A percentile compares a stretch with the other conserved stretches of the same genome.
phyloP scores from a whole-genome alignment of 768 basidiomycete genomes.

The Rhodotorula graminis region DNA sequence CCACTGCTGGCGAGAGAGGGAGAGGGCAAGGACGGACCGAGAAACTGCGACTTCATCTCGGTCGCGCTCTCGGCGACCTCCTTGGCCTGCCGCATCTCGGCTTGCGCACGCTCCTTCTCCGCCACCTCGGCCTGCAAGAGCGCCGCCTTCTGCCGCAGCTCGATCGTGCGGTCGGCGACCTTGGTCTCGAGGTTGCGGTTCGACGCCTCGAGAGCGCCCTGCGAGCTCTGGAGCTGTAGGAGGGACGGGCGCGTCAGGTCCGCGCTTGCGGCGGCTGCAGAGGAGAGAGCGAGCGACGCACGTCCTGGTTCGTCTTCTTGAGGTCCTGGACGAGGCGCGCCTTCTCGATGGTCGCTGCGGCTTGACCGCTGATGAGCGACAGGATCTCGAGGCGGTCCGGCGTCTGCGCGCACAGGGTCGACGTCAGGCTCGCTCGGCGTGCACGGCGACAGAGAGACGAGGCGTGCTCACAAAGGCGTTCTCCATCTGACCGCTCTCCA shows the following conservation, averaged over 20 bases:
- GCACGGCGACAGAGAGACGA: background rate
- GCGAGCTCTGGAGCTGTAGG: constrained; percentile 17
- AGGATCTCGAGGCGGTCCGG: constrained; percentile 38
- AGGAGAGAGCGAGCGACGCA: background rate
- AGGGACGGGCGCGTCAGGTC: no score
- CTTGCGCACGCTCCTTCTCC: constrained; percentile 36
- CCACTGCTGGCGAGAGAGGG: no score
- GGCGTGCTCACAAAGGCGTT: constrained; percentile 25
- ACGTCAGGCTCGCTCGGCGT: background rate
- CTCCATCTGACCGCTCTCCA: constrained; percentile 30
- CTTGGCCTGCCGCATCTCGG: constrained; percentile 33
- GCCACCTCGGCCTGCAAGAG: constrained; percentile 26
- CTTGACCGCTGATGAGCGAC: constrained; percentile 30
- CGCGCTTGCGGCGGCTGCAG: background rate
- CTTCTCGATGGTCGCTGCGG: constrained; percentile 31
- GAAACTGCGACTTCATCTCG: constrained; percentile 33
- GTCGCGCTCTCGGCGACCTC: constrained; percentile 37
- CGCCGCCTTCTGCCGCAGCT: constrained; percentile 10
- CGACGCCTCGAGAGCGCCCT: constrained; percentile 28
- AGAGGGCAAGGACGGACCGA: background rate
- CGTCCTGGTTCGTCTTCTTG: constrained; percentile 22
- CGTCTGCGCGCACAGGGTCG: background rate
- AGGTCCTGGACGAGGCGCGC: constrained; percentile 30
- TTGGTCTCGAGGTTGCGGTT: constrained; percentile 35
- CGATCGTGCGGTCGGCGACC: constrained; percentile 29